Evolutionary conservation across 352 stramenopile species (phyloP).

Genomic region (Globisporangium paddicum): DNA sequence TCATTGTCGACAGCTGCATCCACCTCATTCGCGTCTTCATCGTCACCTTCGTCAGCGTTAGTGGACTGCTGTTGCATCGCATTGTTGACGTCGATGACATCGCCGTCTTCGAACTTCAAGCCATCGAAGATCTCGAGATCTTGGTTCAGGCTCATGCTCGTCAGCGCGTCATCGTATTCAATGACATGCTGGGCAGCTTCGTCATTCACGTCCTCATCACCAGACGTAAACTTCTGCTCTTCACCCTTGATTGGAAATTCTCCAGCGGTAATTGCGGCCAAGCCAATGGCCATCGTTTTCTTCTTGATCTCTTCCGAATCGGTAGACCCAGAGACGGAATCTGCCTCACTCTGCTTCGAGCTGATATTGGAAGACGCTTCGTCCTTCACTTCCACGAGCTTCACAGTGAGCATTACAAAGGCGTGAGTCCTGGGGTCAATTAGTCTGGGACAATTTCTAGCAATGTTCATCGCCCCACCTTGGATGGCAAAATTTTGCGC

Average conservation of each 20-base stretch:
- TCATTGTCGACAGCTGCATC: conserved; percentile 9
- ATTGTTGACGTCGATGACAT: conserved; percentile 74
- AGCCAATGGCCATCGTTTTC: conserved; percentile 13
- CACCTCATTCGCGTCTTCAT: conserved; percentile 13
- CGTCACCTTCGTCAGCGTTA: conserved; percentile 22
- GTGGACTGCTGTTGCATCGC: conserved; percentile 12
- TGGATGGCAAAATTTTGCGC: conserved; percentile 35
- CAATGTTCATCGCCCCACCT: conserved; percentile 19
- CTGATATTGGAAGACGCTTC: background rate
- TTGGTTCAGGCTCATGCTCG: conserved; percentile 68
- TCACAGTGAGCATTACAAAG: background rate
- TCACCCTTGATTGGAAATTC: background rate
- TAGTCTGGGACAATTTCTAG: too few relatives aligned
- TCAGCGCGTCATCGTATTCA: conserved; percentile 63
- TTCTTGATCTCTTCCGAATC: conserved; percentile 36
- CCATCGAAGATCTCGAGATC: conserved; percentile 84
- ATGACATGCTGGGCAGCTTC: background rate
- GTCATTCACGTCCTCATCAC: conserved; percentile 4
- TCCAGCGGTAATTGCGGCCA: background rate
- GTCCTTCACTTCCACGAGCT: conserved; percentile 1
- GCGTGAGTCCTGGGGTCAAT: background rate
- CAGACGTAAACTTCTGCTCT: background rate
- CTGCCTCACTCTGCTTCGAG: conserved; percentile 15
- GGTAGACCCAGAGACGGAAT: conserved; percentile 14
- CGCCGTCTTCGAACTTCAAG: conserved; percentile 81